Conservation (phyloP, 2,329 filamentous ascomycete genomes). For the Hypoxylon sp. region DNA sequence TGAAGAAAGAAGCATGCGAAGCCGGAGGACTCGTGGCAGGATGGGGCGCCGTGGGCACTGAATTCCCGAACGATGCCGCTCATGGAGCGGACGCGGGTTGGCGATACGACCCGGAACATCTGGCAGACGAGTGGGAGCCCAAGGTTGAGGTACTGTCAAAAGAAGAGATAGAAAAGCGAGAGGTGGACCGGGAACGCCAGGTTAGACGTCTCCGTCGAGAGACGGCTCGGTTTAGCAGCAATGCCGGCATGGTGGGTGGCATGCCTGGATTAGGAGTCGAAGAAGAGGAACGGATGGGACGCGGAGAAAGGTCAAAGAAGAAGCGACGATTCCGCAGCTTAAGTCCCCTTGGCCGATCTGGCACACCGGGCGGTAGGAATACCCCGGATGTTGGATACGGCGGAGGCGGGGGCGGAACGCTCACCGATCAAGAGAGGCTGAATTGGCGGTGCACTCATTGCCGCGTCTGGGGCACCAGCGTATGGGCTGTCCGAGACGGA, state of each 20-base stretch:
- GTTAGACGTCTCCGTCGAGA: slow-evolving; percentile 86
- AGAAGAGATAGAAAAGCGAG: slow-evolving; percentile 96
- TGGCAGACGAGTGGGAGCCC: slow-evolving; percentile 85
- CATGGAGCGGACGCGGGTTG: slow-evolving; percentile 86
- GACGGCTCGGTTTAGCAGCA: slow-evolving; percentile 90
- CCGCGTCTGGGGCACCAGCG: slow-evolving; percentile 83
- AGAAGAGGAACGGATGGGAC: slow-evolving; percentile 84
- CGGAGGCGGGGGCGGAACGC: slow-evolving; percentile 68
- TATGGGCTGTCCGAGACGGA: slow-evolving; percentile 95
- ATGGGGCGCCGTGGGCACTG: slow-evolving; percentile 69
- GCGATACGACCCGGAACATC: slow-evolving; percentile 91
- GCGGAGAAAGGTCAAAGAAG: slow-evolving; percentile 93
- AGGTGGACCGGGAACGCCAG: slow-evolving; percentile 92
- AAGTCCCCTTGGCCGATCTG: slow-evolving; percentile 76
- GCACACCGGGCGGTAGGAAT: slow-evolving; percentile 74
- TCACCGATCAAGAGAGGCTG: slow-evolving; percentile 79
- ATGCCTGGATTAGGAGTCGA: slow-evolving; percentile 67
- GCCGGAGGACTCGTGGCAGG: slow-evolving; percentile 84
- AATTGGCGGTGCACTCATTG: slow-evolving; percentile 92
- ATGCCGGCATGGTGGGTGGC: slow-evolving; percentile 80
- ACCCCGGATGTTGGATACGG: slow-evolving; percentile 84
- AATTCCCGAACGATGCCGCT: slow-evolving; percentile 89
- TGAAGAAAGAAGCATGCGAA: slow-evolving; percentile 97
- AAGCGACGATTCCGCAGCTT: slow-evolving; percentile 91
- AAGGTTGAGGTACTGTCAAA: slow-evolving; percentile 84